Conservation (phyloP, 2,329 filamentous ascomycete species). For the Kalmusia sp. region DNA sequence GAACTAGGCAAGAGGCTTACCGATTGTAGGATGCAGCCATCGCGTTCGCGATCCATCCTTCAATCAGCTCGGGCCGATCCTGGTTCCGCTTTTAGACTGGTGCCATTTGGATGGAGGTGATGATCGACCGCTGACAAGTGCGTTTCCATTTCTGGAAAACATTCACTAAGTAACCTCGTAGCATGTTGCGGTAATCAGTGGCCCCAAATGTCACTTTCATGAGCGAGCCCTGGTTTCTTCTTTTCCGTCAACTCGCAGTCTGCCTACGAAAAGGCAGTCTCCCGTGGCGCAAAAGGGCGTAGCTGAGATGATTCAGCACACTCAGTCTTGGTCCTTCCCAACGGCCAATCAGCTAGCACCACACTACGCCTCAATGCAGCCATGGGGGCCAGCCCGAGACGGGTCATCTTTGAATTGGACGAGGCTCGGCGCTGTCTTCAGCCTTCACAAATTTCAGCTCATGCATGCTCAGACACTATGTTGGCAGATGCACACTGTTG, state of each 20-base stretch:
- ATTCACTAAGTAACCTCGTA: no score
- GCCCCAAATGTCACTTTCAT: no score
- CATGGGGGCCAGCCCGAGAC: not conserved
- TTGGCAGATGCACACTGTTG: constrained; percentile 1
- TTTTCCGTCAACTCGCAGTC: no score
- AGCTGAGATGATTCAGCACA: constrained; percentile 1
- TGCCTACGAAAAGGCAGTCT: not conserved
- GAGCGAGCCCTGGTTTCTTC: no score
- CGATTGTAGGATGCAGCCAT: no score
- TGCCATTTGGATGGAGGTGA: not conserved
- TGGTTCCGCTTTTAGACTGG: no score
- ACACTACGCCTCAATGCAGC: not conserved
- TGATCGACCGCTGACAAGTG: not conserved
- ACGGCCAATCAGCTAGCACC: not conserved
- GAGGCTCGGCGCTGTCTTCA: not conserved
- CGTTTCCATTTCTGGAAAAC: no score
- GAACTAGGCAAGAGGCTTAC: no score
- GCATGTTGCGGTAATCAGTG: not conserved
- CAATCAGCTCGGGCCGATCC: no score
- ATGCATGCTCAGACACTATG: not conserved
- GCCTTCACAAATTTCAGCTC: not conserved
- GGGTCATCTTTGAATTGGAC: not conserved
- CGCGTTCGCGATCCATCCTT: no score
- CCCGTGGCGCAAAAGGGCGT: not conserved
- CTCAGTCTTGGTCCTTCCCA: not conserved